Percentiles rank a stretch among this genome's conserved stretches.
These are phyloP conservation scores for Calonectria pseudoreteaudii DNA, from an alignment of 2,329 filamentous ascomycete species.

Conservation along the genomic window DNA sequence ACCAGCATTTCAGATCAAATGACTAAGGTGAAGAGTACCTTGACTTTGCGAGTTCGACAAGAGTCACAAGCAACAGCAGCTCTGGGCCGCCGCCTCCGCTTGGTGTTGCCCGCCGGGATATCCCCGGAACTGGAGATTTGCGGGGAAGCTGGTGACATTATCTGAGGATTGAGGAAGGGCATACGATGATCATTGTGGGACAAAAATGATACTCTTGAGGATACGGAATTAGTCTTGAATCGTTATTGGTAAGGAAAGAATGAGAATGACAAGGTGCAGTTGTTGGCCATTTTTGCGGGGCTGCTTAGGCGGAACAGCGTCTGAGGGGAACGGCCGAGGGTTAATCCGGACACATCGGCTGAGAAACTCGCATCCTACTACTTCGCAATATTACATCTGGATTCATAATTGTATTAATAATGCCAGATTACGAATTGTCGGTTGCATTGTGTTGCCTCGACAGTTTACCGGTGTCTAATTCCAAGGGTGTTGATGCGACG, in stretches of 20 bases:
- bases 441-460: not conserved
- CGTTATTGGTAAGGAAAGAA: not conserved
- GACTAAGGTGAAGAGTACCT: not conserved
- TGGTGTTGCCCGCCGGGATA: not conserved
- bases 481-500: not conserved
- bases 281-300: not conserved
- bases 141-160: not conserved
- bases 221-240: not conserved
- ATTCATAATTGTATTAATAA: not conserved
- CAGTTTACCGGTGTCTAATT: not conserved
- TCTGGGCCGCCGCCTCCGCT: slow-evolving; percentile 22
- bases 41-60: slow-evolving; percentile 23
- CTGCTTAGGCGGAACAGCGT: not conserved
- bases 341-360: not conserved
- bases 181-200: not conserved
- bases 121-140: not conserved
- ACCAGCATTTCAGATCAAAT: not conserved
- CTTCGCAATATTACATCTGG: not conserved
- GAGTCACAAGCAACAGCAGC: slow-evolving; percentile 25
- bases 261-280: not conserved
- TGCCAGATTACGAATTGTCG: not conserved
- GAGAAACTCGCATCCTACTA: not conserved
- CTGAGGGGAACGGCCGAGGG: not conserved
- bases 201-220: not conserved
- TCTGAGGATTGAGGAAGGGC: not conserved